These are phyloP conservation scores for Didymella keratinophila DNA, from an alignment of 2,329 filamentous ascomycete genomes.

Conservation along the genomic window DNA sequence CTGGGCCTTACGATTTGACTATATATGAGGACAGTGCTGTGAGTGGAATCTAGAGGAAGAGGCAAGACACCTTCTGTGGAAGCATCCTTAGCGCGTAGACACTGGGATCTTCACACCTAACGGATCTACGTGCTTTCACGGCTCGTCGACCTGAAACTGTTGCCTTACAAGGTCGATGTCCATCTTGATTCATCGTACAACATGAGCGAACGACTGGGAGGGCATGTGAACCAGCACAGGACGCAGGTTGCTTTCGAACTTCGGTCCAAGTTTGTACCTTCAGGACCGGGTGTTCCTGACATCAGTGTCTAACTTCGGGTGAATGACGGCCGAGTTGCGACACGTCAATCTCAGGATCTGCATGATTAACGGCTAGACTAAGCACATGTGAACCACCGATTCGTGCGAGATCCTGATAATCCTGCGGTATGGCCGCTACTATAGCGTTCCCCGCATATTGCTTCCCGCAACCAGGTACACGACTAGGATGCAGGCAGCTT, in stretches of 20 bases:
- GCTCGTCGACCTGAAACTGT: no score
- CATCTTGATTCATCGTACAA: conserved; percentile 17
- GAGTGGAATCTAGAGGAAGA: no score
- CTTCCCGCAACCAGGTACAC: background rate
- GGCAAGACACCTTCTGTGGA: no score
- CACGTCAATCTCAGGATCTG: background rate
- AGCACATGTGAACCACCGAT: background rate
- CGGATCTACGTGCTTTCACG: no score
- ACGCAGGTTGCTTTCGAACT: no score
- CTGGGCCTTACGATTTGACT: no score
- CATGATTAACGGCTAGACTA: background rate
- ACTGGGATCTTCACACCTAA: no score
- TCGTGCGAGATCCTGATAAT: conserved; percentile 2
- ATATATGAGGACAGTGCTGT: no score
- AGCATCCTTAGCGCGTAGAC: no score
- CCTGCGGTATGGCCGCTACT: background rate
- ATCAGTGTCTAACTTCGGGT: background rate
- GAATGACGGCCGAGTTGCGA: conserved; percentile 1
- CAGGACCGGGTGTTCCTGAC: background rate
- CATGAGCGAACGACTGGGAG: background rate
- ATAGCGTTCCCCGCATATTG: conserved; percentile 2
- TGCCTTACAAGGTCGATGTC: no score
- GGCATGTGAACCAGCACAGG: no score
- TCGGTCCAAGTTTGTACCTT: background rate
- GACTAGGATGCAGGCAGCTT: background rate